phyloP scores from a whole-genome alignment of 2,329 filamentous ascomycete species.

The Oidium heveae region DNA sequence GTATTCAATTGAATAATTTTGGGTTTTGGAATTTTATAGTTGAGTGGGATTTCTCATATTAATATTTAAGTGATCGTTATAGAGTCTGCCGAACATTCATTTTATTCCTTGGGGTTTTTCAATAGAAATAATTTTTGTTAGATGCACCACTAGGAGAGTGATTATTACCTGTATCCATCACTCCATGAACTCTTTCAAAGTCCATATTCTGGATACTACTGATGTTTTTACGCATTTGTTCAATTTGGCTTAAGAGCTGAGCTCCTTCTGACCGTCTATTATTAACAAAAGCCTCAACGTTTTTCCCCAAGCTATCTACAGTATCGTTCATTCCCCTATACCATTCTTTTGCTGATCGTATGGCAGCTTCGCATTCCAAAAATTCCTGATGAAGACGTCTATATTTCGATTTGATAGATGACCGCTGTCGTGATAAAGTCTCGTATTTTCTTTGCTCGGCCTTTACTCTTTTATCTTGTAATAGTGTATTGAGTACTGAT shows the following conservation, averaged over 20 bases:
- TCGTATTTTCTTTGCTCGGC: conserved; percentile 94
- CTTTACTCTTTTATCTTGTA: conserved; percentile 84
- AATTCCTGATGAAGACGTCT: conserved; percentile 84
- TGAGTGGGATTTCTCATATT: no score
- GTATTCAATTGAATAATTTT: no score
- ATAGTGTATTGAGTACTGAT: conserved; percentile 55
- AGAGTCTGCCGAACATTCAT: no score
- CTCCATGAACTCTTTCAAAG: conserved; percentile 55
- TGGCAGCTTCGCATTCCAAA: conserved; percentile 62
- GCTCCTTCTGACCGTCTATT: conserved; percentile 81
- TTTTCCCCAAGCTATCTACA: conserved; percentile 75
- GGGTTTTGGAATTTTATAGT: no score
- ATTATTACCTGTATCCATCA: conserved; percentile 44
- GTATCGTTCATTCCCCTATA: conserved; percentile 93
- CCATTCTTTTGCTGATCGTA: conserved; percentile 74
- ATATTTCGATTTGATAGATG: conserved; percentile 61
- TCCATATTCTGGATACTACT: conserved; percentile 31
- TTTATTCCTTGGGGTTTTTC: no score
- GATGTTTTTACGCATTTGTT: conserved; percentile 12
- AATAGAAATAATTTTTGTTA: no score
- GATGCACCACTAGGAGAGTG: no score
- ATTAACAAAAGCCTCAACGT: conserved; percentile 90
- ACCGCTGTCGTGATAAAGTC: conserved; percentile 57
- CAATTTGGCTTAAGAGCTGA: conserved; percentile 63
- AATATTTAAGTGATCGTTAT: no score